Percentiles rank a stretch among this genome's conserved stretches.
Conservation (phyloP, 495 filamentous ascomycete genomes). For the Saxophila tyrrhenica region DNA sequence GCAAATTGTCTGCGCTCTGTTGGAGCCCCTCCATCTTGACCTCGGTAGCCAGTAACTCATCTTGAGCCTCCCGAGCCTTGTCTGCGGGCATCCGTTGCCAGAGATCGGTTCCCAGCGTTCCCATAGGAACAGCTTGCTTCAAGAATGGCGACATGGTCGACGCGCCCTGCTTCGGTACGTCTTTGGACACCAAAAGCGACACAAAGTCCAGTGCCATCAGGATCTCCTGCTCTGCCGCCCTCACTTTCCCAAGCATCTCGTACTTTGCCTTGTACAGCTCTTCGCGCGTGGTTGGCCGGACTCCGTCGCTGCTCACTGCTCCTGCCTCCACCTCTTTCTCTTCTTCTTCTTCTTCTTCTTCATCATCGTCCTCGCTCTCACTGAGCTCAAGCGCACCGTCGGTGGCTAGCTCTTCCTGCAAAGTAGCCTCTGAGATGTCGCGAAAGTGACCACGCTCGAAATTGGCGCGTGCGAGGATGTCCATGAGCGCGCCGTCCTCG, state of each 20-base stretch:
- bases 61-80: slow-evolving; percentile 39
- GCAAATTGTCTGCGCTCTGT: slow-evolving; percentile 57
- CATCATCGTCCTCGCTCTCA: slow-evolving; percentile 12
- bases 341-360: slow-evolving; percentile 2
- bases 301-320: too few species aligned
- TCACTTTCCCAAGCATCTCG: slow-evolving; percentile 17
- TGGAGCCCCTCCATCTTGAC: slow-evolving; percentile 70
- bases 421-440: slow-evolving; percentile 27
- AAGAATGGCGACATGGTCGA: slow-evolving; percentile 56
- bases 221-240: slow-evolving; percentile 50
- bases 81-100: slow-evolving; percentile 41
- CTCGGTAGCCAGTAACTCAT: slow-evolving; percentile 53
- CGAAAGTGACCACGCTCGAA: slow-evolving; percentile 28
- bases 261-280: slow-evolving; percentile 12
- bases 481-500: slow-evolving; percentile 10
- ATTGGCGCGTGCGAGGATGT: slow-evolving; percentile 23
- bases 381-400: slow-evolving; percentile 32
- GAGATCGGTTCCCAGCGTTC: slow-evolving; percentile 62
- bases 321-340: neutral
- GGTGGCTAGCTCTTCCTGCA: slow-evolving; percentile 57
- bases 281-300: slow-evolving; percentile 8
- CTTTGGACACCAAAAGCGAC: slow-evolving; percentile 71
- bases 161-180: slow-evolving; percentile 55
- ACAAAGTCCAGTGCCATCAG: slow-evolving; percentile 66
- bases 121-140: slow-evolving; percentile 56